phyloP scores from a whole-genome alignment of 495 filamentous ascomycete genomes.

The Hypoxylon rickii region DNA sequence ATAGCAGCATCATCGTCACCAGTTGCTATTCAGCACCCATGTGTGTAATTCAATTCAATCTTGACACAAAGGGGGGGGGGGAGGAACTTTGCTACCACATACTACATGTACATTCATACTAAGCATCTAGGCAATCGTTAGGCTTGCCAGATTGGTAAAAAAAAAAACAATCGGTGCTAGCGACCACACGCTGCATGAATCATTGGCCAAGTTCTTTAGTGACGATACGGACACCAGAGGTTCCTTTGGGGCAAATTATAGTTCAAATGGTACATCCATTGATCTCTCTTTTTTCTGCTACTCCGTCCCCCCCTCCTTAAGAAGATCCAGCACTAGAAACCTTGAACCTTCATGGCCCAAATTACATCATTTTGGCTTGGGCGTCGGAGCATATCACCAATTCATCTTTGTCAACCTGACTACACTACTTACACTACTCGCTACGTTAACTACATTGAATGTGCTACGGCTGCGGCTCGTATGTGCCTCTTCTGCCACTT shows the following conservation, averaged over 20 bases:
- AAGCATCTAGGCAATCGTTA: too few relatives aligned
- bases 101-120: too few relatives aligned
- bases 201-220: not conserved
- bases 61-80: not conserved
- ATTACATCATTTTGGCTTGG: slow-evolving; percentile 38
- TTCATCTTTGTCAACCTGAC: too few relatives aligned
- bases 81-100: too few relatives aligned
- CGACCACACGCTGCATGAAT: too few relatives aligned
- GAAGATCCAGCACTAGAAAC: slow-evolving; percentile 20
- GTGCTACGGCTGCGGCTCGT: slow-evolving; percentile 26
- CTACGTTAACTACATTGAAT: not conserved
- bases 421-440: too few relatives aligned
- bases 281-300: too few relatives aligned
- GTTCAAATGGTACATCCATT: slow-evolving; percentile 21
- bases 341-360: slow-evolving; percentile 24
- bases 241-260: not conserved
- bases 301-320: slow-evolving; percentile 12
- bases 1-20: too few relatives aligned
- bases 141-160: too few relatives aligned
- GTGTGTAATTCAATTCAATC: too few relatives aligned
- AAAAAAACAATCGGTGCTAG: too few relatives aligned
- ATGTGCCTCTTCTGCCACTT: slow-evolving; percentile 13
- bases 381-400: slow-evolving; percentile 13
- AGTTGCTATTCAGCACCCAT: too few relatives aligned
- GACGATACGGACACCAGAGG: not conserved